phyloP scores from a whole-genome alignment of 2,329 filamentous ascomycete species.

The Blastomyces gilchristii region DNA sequence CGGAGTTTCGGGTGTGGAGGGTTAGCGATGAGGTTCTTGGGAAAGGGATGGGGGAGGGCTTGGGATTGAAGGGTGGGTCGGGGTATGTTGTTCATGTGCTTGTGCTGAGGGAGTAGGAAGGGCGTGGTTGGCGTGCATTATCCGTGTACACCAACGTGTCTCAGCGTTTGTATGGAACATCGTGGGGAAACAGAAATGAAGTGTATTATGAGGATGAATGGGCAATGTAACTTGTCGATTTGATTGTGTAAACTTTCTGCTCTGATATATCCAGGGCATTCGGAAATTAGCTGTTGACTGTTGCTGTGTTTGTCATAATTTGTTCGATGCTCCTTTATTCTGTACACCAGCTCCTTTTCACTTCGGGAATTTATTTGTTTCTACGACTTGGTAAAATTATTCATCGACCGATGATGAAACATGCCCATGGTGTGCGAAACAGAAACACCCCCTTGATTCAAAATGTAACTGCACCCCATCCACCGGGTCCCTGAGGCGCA shows the following conservation, averaged over 20 bases:
- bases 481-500: neutral
- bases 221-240: neutral
- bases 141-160: neutral
- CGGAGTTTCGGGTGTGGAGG: conserved; percentile 63
- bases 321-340: too few relatives aligned
- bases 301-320: too few relatives aligned
- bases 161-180: neutral
- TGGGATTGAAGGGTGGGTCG: conserved; percentile 47
- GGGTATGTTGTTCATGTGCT: conserved; percentile 81
- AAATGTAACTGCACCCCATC: neutral
- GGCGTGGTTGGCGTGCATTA: neutral
- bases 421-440: too few relatives aligned
- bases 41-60: conserved; percentile 45
- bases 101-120: conserved; percentile 39
- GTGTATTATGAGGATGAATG: too few relatives aligned
- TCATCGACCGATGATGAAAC: neutral
- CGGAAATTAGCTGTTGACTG: too few relatives aligned
- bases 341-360: too few relatives aligned
- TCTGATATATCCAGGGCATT: too few relatives aligned
- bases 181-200: neutral
- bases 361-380: neutral
- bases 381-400: neutral
- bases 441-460: too few relatives aligned
- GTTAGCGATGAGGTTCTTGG: conserved; percentile 55
- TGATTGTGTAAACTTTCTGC: neutral